These are phyloP conservation scores for Cardamine occulta DNA, from an alignment of 345 rosid genomes.

Conservation along the genomic window DNA sequence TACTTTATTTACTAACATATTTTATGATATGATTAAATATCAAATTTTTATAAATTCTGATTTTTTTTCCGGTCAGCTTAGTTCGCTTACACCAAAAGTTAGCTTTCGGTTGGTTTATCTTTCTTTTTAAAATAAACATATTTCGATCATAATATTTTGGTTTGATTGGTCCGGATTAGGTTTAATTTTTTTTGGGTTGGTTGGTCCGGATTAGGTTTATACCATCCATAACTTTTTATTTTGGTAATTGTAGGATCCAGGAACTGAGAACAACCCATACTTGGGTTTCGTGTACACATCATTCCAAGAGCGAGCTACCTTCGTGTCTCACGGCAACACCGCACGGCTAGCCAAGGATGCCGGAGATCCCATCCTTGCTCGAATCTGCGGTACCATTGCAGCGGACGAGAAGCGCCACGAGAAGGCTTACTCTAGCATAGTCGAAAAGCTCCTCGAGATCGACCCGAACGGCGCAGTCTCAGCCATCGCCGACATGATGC, in stretches of 20 bases:
- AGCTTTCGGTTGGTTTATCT: too few relatives aligned
- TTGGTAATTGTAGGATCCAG: slow-evolving; percentile 55
- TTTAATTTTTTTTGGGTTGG: background rate
- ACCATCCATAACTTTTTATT: background rate
- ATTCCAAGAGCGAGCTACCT: slow-evolving; percentile 85
- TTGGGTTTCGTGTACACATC: slow-evolving; percentile 87
- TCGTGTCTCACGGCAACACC: slow-evolving; percentile 81
- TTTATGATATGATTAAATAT: background rate
- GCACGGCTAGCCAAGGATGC: slow-evolving; percentile 63
- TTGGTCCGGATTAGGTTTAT: background rate
- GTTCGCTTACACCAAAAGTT: too few relatives aligned
- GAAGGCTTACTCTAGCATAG: slow-evolving; percentile 57
- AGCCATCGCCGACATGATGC: slow-evolving; percentile 67
- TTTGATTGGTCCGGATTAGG: background rate
- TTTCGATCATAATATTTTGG: background rate
- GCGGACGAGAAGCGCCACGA: slow-evolving; percentile 80
- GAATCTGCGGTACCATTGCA: slow-evolving; percentile 75
- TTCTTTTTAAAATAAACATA: background rate
- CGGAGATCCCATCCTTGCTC: slow-evolving; percentile 64
- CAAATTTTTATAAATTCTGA: background rate
- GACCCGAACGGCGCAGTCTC: slow-evolving; percentile 57
- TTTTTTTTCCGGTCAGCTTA: background rate
- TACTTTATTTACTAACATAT: background rate
- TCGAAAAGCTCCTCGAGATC: slow-evolving; percentile 66
- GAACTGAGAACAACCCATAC: slow-evolving; percentile 75